A percentile compares a stretch with the other conserved stretches of the same genome.
Evolutionary conservation across 495 filamentous ascomycete species (phyloP).

Genomic region (Aspergillus hancockii): DNA sequence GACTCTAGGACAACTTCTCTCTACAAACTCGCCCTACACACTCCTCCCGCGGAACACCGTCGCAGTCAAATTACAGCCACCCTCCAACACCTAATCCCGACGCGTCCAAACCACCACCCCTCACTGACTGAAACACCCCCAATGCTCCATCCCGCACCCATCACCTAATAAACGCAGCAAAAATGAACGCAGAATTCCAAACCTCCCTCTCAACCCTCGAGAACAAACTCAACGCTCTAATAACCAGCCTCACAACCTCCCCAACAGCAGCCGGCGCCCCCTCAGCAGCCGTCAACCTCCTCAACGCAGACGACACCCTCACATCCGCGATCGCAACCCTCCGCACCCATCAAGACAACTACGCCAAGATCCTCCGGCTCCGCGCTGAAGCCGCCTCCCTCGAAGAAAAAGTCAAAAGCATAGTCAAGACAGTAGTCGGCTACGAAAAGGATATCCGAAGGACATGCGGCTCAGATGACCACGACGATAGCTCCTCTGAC

Average conservation of each 20-base stretch:
- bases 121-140: not conserved
- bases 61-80: not conserved
- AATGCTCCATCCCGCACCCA: not conserved
- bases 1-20: too few species aligned
- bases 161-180: slow-evolving; percentile 3
- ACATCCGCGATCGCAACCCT: slow-evolving; percentile 42
- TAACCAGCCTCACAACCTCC: slow-evolving; percentile 43
- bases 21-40: too few species aligned
- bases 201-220: slow-evolving; percentile 41
- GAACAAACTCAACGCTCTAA: slow-evolving; percentile 42
- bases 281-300: slow-evolving; percentile 38
- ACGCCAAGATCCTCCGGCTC: slow-evolving; percentile 39
- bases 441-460: slow-evolving; percentile 40
- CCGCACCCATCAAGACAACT: slow-evolving; percentile 45
- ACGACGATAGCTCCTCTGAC: slow-evolving; percentile 31
- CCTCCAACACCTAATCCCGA: too few species aligned
- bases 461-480: slow-evolving; percentile 34
- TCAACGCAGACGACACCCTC: slow-evolving; percentile 44
- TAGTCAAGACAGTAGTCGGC: slow-evolving; percentile 41
- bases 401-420: slow-evolving; percentile 42
- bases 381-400: slow-evolving; percentile 40
- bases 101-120: too few species aligned
- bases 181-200: slow-evolving; percentile 43
- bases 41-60: not conserved
- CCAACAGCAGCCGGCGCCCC: slow-evolving; percentile 46